A percentile compares a stretch with the other conserved stretches of the same genome.
phyloP scores from a whole-genome alignment of 345 rosid genomes.

The Durio zibethinus region DNA sequence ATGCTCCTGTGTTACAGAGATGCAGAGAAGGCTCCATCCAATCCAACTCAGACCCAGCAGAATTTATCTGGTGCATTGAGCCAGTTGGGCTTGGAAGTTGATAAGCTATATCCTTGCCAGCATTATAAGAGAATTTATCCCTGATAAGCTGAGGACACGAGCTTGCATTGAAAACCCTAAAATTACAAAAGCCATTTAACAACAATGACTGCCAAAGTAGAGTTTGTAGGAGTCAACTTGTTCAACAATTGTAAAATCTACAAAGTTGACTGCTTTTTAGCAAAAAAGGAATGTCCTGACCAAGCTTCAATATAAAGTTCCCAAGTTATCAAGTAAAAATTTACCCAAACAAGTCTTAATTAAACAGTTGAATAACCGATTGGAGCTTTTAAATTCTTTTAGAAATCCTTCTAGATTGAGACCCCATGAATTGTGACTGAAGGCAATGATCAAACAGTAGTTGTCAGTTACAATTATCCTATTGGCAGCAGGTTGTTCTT shows the following conservation, averaged over 20 bases:
- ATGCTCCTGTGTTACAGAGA: conserved; percentile 36
- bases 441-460: neutral
- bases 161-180: conserved; percentile 53
- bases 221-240: neutral
- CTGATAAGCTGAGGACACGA: conserved; percentile 38
- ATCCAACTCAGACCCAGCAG: conserved; percentile 49
- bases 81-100: conserved; percentile 31
- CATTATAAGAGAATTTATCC: conserved; percentile 45
- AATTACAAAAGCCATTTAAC: neutral
- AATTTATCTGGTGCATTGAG: conserved; percentile 36
- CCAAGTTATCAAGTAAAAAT: neutral
- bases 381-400: neutral
- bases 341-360: neutral
- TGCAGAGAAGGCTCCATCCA: conserved; percentile 72
- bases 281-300: neutral
- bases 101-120: conserved; percentile 30
- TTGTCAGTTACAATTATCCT: neutral
- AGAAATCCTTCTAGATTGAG: neutral
- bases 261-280: neutral
- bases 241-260: neutral
- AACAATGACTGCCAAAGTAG: neutral
- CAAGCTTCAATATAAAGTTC: neutral
- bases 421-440: neutral
- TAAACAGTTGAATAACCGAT: neutral
- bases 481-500: neutral